Percentiles rank a stretch among this genome's conserved stretches.
Evolutionary conservation across 208 protist genomes (phyloP).

Genomic region (Trypanosomatidae sp.): DNA sequence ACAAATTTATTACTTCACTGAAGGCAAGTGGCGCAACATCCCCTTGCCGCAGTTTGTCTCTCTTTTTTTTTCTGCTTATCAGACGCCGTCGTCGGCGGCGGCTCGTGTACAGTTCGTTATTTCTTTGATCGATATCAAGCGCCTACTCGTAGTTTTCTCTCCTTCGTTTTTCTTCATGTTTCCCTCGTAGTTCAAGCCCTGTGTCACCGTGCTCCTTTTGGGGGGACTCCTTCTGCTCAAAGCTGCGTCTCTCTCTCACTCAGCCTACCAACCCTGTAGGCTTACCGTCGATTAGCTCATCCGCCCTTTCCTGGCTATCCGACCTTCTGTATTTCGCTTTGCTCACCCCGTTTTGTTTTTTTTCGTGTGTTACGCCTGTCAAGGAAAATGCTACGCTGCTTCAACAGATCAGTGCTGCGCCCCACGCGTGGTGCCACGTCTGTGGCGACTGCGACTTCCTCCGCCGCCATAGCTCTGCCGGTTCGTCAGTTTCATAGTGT

Average conservation of each 20-base stretch:
- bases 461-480: constrained; percentile 3
- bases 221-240: not conserved
- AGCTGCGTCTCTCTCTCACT: not conserved
- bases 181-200: not conserved
- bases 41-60: not conserved
- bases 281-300: not conserved
- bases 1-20: not conserved
- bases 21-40: not conserved
- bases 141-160: not conserved
- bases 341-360: not conserved
- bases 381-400: constrained; percentile 39
- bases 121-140: not conserved
- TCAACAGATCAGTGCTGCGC: constrained; percentile 24
- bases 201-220: not conserved
- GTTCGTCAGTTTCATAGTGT: constrained; percentile 62
- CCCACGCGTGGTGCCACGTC: constrained; percentile 5
- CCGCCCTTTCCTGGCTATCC: not conserved
- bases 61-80: not conserved
- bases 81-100: not conserved
- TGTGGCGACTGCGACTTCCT: not conserved
- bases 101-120: not conserved
- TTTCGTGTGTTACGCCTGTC: not conserved
- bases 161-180: not conserved
- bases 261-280: not conserved
- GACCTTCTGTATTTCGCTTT: not conserved